Evolutionary conservation across 179 eudicot genomes (phyloP), one percentile per base, ranked within the genome.

Genomic region (Sideroxylon spinosum): DNA sequence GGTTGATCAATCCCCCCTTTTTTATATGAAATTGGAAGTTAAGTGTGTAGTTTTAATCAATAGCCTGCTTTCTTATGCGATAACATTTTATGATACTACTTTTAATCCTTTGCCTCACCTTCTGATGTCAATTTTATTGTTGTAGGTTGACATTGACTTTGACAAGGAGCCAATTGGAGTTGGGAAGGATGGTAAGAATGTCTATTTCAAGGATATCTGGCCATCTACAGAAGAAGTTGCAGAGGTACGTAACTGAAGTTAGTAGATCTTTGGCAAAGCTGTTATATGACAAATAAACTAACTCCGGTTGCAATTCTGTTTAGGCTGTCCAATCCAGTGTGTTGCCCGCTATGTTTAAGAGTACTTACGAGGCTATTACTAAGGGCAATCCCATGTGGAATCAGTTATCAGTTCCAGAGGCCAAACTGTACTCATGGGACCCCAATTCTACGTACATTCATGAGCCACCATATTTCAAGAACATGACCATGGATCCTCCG

Each of bases 301-400:
- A 81, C 74, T 60, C 57, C 12, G 46, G 68, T 25, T 13, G 23
- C 52, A 50, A 2, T 65, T 9, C 32, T 68, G 61, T 59, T 65
- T 71, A 94, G 98, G 98, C 85, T 73, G 97, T 94, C 75, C 97
- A 92, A 90, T 86, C 94, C 57, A 89, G 94, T 82, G 98, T 94
- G 20, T 78, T 94, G 80, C 98, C 97, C 13, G 91, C 90, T 29
- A 94, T 93, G 97, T 94, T 94, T 86, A 90, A 82, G 90, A 91
- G 95, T 78, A 92, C 97, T 7, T 94, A 94, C 71, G 89, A 93
- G 75, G 84, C 97, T n/a, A 94, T 94, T 86, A 94, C 98, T 8
- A 82, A 89, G 86, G 98, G 98, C 53, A 94, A 94, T 82, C 92
- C 97, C 74, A 94, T 94, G 97, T 94, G 98, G 98, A 93, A 94